Evolutionary conservation across 1,284 basidiomycete species (phyloP), one percentile per base, ranked within the genome.

Genomic region (Marasmius oreades): DNA sequence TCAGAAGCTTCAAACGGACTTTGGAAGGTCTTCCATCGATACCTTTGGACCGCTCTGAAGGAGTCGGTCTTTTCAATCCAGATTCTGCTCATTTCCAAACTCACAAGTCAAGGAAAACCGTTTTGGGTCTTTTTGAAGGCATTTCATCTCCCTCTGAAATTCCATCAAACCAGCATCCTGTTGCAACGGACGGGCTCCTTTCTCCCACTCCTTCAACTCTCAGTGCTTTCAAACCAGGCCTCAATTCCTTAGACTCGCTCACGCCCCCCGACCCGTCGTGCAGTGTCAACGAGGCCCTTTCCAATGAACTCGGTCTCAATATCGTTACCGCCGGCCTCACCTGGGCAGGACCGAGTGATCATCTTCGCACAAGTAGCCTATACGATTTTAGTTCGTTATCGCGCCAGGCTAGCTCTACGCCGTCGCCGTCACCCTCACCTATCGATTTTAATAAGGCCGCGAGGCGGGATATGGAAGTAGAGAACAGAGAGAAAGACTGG

Each of bases 101-200:
- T 60, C 63, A 63, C 54, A 75, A 69, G 57, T 60, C 72, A n/a
- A 80, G 88, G 52, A 85, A 81, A 61, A 82, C 82, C 7, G 78
- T 90, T 16, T 75, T 86, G 20, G 85, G 84, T 8, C 69, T 89
- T 7, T 90, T 90, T 60, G 82, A 84, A 59, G 46, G 33, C 47
- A 57, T 51, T 54, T 58, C 44, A 55, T 51, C 56, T 55, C 22
- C 26, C 20, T 20, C 14, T 46, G n/a, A n/a, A 46, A 10, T 24
- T 43, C 22, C 34, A 59, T 39, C 57, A 67, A 20, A 63, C 67
- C 3, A 54, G 64, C 18, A 63, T 66, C 45, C 61, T 67, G 12
- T 31, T 11, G 7, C 24, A 18, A 10, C 5, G 34, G 33, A 10
- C 31, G 68, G 63, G 14, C 57, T 66, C 11, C 57, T 59, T 10